Percentiles rank a stretch among this genome's conserved stretches.
Conservation (phyloP, 106 monocot species). For the Dioscorea dumetorum region DNA sequence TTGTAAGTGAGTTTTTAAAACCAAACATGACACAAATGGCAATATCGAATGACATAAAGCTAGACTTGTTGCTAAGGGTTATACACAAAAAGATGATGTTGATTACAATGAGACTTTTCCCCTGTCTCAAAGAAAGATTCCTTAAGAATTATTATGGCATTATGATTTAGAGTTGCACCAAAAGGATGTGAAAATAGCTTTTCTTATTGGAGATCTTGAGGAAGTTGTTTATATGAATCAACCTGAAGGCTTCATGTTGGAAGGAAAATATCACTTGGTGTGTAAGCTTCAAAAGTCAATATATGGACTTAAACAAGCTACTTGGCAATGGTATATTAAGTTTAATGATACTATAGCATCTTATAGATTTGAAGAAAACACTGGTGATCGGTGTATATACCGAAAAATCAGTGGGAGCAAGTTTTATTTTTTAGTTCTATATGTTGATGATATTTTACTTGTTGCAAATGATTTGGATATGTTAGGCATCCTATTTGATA, state of each 20-base stretch:
- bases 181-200: slow-evolving; percentile 3
- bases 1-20: no score
- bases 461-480: background rate
- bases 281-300: slow-evolving; percentile 1
- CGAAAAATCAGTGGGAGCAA: slow-evolving; percentile 1
- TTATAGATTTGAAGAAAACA: background rate
- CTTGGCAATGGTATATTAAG: background rate
- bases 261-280: background rate
- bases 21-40: no score
- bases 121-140: background rate
- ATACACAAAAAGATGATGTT: background rate
- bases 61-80: slow-evolving; percentile 1
- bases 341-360: no score
- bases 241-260: background rate
- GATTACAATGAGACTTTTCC: background rate
- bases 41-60: background rate
- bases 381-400: background rate
- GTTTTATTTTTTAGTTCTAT: background rate
- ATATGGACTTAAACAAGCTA: background rate
- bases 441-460: slow-evolving; percentile 4
- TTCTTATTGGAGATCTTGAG: background rate
- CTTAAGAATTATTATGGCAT: background rate
- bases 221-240: background rate
- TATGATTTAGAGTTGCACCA: background rate
- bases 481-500: background rate